phyloP scores from a whole-genome alignment of 2,329 filamentous ascomycete genomes.

The Aspergillus proliferans region DNA sequence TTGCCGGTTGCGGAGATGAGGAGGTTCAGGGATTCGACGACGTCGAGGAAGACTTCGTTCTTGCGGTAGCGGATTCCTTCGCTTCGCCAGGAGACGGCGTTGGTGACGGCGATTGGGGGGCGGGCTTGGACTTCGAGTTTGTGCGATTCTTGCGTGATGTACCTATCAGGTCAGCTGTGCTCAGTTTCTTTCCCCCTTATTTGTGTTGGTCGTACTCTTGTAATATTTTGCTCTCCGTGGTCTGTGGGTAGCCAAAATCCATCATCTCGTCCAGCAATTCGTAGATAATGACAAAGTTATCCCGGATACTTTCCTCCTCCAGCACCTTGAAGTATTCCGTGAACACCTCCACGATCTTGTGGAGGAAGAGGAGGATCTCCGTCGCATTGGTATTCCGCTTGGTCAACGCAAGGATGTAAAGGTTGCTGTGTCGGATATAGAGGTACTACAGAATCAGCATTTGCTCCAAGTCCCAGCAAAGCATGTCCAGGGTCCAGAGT shows the following conservation, averaged over 20 bases:
- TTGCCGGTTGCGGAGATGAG: constrained; percentile 92
- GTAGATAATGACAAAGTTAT: constrained; percentile 99
- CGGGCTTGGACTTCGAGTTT: constrained; percentile 95
- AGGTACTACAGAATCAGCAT: constrained; percentile 61
- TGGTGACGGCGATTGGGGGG: constrained; percentile 95
- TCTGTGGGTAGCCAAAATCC: constrained; percentile 99
- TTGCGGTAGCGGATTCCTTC: constrained; percentile 98
- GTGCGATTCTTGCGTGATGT: constrained; percentile 98
- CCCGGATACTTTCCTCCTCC: constrained; percentile 95
- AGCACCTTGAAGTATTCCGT: constrained; percentile 99
- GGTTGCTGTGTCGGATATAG: constrained; percentile 98
- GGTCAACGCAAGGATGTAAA: constrained; percentile 93
- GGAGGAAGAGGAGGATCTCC: constrained; percentile 95
- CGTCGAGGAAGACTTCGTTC: constrained; percentile 98
- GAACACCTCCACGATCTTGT: constrained; percentile 97
- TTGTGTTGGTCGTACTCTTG: constrained; percentile 59
- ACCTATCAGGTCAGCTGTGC: constrained; percentile 40
- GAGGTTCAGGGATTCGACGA: constrained; percentile 92
- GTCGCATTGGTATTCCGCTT: constrained; percentile 99
- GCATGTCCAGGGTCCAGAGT: not conserved
- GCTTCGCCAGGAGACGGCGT: constrained; percentile 95
- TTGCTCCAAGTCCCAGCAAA: not conserved
- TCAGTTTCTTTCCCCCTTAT: not conserved
- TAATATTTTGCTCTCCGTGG: constrained; percentile 95
- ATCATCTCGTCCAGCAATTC: constrained; percentile 99